These are phyloP conservation scores for Pezicula neosporulosa DNA, from an alignment of 2,329 filamentous ascomycete genomes.

Conservation along the genomic window DNA sequence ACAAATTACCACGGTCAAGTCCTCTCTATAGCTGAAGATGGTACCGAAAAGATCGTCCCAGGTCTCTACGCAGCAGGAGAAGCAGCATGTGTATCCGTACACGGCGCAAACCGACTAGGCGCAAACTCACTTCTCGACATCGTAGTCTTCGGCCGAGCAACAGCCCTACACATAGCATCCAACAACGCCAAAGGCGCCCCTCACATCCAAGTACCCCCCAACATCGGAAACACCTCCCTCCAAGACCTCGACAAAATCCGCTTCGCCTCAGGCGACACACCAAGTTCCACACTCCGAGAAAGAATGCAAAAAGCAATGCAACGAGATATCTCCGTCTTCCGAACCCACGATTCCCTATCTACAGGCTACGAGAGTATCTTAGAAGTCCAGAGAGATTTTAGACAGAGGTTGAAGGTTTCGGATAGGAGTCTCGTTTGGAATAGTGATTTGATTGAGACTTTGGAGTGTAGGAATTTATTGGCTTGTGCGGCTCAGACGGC, in stretches of 20 bases:
- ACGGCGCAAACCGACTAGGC: conserved; percentile 44
- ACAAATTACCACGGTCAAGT: conserved; percentile 47
- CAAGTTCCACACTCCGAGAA: conserved; percentile 33
- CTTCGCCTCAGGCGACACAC: conserved; percentile 31
- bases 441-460: conserved; percentile 41
- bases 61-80: conserved; percentile 46
- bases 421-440: conserved; percentile 47
- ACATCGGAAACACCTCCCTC: conserved; percentile 33
- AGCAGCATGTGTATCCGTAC: conserved; percentile 44
- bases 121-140: conserved; percentile 47
- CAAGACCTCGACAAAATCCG: conserved; percentile 33
- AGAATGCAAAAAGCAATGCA: conserved; percentile 45
- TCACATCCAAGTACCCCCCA: conserved; percentile 29
- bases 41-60: conserved; percentile 37
- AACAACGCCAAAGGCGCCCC: conserved; percentile 33
- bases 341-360: conserved; percentile 33
- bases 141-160: conserved; percentile 45
- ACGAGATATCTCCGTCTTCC: conserved; percentile 41
- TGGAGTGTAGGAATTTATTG: conserved; percentile 42
- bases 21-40: conserved; percentile 33
- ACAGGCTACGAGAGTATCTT: conserved; percentile 29
- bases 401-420: conserved; percentile 28
- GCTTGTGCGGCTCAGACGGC: conserved; percentile 44
- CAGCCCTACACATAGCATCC: conserved; percentile 36
- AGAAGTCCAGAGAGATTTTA: conserved; percentile 33